Percentiles rank a stretch among this genome's conserved stretches.
Evolutionary conservation across 108 stramenopile species (phyloP).

Genomic region (Cyclotella kingstonii): DNA sequence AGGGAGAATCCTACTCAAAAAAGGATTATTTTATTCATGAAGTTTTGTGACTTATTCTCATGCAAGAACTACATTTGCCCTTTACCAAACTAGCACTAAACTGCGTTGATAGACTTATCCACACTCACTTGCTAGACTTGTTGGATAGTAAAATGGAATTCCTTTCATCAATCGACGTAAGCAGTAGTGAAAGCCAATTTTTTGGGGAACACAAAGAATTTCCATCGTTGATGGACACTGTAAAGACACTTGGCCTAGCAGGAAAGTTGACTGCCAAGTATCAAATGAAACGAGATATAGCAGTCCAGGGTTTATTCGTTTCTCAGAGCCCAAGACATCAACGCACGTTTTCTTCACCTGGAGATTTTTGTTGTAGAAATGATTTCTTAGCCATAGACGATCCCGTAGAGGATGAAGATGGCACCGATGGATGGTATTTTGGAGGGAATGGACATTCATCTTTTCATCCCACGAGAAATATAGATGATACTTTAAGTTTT

Average conservation of each 20-base stretch:
- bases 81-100: conserved; percentile 35
- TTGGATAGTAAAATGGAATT: conserved; percentile 49
- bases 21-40: not conserved
- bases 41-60: not conserved
- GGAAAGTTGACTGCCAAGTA: conserved; percentile 24
- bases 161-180: conserved; percentile 18
- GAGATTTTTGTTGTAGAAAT: not conserved
- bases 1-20: too few relatives aligned
- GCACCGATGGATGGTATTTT: conserved; percentile 24
- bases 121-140: conserved; percentile 44
- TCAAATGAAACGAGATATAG: conserved; percentile 11
- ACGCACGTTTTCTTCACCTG: conserved; percentile 10
- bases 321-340: conserved; percentile 3
- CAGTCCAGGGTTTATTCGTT: not conserved
- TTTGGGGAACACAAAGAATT: conserved; percentile 28
- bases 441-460: conserved; percentile 1
- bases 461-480: too few relatives aligned
- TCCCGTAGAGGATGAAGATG: conserved; percentile 33
- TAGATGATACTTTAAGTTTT: too few relatives aligned
- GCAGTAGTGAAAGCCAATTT: conserved; percentile 28
- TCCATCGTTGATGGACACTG: conserved; percentile 28
- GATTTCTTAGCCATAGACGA: conserved; percentile 34
- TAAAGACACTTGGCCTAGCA: conserved; percentile 16
- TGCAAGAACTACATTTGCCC: not conserved
- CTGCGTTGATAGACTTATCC: conserved; percentile 44